Conservation (phyloP, 2,329 filamentous ascomycete species). For the Exophiala sp. region DNA sequence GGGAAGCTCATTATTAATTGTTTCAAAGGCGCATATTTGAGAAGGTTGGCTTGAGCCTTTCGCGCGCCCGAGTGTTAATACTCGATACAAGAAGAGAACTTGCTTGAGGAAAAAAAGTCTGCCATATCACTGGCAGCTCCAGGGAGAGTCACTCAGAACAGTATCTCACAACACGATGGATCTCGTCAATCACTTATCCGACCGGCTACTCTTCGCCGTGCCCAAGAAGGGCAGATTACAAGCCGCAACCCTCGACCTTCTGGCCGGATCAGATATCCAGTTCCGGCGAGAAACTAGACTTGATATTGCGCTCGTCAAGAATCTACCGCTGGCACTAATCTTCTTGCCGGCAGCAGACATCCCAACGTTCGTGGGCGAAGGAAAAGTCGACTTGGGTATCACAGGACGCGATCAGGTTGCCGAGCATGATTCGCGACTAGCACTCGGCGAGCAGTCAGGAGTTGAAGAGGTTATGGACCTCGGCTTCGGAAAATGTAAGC, state of each 20-base stretch:
- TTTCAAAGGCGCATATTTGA: too few relatives aligned
- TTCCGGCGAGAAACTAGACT: constrained; percentile 92
- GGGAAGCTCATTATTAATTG: too few relatives aligned
- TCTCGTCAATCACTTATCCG: constrained; percentile 71
- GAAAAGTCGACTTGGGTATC: constrained; percentile 88
- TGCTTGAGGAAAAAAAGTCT: too few relatives aligned
- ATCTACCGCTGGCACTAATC: constrained; percentile 88
- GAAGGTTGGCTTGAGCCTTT: neutral
- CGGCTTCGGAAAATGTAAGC: constrained; percentile 82
- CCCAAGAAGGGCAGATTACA: constrained; percentile 98
- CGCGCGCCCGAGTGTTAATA: neutral
- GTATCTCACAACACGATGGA: constrained; percentile 46
- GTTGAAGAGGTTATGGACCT: constrained; percentile 88
- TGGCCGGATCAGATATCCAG: constrained; percentile 91
- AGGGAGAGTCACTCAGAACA: neutral
- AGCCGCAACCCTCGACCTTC: constrained; percentile 80
- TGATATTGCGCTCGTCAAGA: constrained; percentile 97
- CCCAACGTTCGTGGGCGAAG: constrained; percentile 94
- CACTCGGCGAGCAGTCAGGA: constrained; percentile 45
- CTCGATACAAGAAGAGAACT: too few relatives aligned
- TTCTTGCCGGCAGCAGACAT: constrained; percentile 98
- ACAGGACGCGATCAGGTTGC: constrained; percentile 90
- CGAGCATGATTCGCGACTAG: constrained; percentile 69
- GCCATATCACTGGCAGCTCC: neutral
- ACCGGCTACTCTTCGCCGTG: constrained; percentile 92